Conservation (phyloP, 768 basidiomycete species). For the Tylopilus plumbeoviolaceoides region DNA sequence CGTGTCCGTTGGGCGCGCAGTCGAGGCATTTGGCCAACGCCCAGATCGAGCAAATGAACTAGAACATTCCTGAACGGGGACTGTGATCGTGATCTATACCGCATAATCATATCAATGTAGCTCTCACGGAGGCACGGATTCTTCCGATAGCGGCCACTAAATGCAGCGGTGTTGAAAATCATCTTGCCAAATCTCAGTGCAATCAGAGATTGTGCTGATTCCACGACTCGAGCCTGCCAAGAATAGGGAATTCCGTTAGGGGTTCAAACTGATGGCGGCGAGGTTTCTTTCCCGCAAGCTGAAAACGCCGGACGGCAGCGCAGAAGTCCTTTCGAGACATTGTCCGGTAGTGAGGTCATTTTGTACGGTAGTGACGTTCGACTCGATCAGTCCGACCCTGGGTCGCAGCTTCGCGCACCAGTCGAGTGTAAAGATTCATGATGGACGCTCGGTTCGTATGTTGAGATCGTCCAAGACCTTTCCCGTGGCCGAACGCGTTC, state of each 20-base stretch:
- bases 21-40: conserved; percentile 17
- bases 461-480: conserved; percentile 11
- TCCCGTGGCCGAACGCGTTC: conserved; percentile 6
- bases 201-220: conserved; percentile 22
- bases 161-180: conserved; percentile 19
- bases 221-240: conserved; percentile 12
- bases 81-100: conserved; percentile 23
- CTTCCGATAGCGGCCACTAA: conserved; percentile 18
- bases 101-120: conserved; percentile 20
- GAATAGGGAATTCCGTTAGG: conserved; percentile 5
- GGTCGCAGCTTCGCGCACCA: conserved; percentile 1
- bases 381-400: conserved; percentile 18
- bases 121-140: conserved; percentile 27
- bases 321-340: conserved; percentile 1
- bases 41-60: conserved; percentile 20
- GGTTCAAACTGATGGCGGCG: conserved; percentile 1
- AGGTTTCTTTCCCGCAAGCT: not conserved
- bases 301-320: not conserved
- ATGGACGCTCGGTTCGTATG: conserved; percentile 4
- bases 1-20: conserved; percentile 17
- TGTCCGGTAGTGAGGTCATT: not conserved
- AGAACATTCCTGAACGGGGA: conserved; percentile 16
- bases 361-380: conserved; percentile 4
- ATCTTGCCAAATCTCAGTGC: conserved; percentile 19
- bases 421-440: conserved; percentile 4